Evolutionary conservation across 352 stramenopile genomes (phyloP), one percentile per base, ranked within the genome.

Genomic region (Globisporangium apiculatum): DNA sequence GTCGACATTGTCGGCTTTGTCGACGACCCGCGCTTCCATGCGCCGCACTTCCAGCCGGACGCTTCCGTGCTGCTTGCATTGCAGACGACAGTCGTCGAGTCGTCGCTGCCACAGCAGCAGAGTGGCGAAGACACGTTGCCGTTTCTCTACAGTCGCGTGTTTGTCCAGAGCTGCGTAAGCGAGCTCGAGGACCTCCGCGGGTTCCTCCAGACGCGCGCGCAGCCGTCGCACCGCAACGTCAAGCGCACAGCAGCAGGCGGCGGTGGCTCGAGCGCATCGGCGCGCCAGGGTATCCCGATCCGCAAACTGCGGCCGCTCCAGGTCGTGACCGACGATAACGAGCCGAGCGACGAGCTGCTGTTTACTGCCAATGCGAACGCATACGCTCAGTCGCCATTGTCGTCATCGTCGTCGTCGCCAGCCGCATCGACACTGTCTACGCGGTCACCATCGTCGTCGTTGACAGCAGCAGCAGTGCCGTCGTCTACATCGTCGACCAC

Each of bases 231-330:
- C 50, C 62, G 49, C 24, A 61, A 15, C 45, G 45, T 18, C 14
- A 48, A 24, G 14, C 11, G 18, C 8, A 14, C 41, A 11, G 15
- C 41, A 46, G 40, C 40, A 43, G 40, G 57, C 15, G 52, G 62
- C 3, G 67, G 58, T 8, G 58, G 55, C n/a, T 48, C 24, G 24
- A 42, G 48, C 48, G 45, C 66, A 15, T 51, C 64, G 2, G 58
- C n/a, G 35, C 55, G 67, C 18, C 42, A 58, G 40, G 47, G 63
- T n/a, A 65, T 60, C 18, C 48, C 62, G 17, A 77, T 84, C 41
- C 80, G 80, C 11, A 90, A 90, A 53, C 66, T 90, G 0, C 75
- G 80, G 15, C 80, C 80, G 3, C 57, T 89, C 35, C 77, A 87
- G 45, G 62, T 87, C 12, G 58, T 74, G 12, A 65, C 72, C 4